Percentiles rank a stretch among this genome's conserved stretches.
Conservation (phyloP, 2,329 filamentous ascomycete species). For the Trichophyton schoenleinii region DNA sequence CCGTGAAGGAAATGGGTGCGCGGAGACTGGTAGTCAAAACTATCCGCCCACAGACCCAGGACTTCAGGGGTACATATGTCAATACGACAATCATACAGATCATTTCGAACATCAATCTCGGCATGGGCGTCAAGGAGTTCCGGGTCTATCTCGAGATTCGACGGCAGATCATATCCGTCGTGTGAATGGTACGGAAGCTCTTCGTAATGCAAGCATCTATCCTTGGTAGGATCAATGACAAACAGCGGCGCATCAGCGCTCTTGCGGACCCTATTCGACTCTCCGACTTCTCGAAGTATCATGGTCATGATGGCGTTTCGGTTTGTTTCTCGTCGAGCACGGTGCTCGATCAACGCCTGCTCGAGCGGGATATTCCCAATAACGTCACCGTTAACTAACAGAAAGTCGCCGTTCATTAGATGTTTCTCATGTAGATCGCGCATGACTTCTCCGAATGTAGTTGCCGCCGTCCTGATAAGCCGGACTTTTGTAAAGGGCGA, state of each 20-base stretch:
- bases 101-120: constrained; percentile 71
- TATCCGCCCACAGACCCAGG: constrained; percentile 88
- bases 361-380: constrained; percentile 85
- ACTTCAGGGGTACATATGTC: constrained; percentile 97
- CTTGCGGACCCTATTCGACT: constrained; percentile 62
- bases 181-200: constrained; percentile 60
- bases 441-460: constrained; percentile 85
- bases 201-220: constrained; percentile 85
- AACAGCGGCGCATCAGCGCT: constrained; percentile 69
- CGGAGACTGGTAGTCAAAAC: constrained; percentile 89
- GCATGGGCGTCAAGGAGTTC: constrained; percentile 60
- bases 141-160: constrained; percentile 57
- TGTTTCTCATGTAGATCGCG: constrained; percentile 80
- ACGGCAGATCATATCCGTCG: constrained; percentile 38
- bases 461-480: constrained; percentile 75
- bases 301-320: constrained; percentile 98
- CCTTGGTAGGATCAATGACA: constrained; percentile 65
- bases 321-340: constrained; percentile 65
- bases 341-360: constrained; percentile 61
- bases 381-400: constrained; percentile 84
- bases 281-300: constrained; percentile 67
- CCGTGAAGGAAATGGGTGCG: constrained; percentile 81
- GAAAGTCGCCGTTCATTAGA: constrained; percentile 77
- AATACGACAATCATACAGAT: constrained; percentile 86
- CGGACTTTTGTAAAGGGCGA: constrained; percentile 71